Base-by-base conservation (phyloP, 805 yeast species). In the Ogataea methylovora region DNA sequence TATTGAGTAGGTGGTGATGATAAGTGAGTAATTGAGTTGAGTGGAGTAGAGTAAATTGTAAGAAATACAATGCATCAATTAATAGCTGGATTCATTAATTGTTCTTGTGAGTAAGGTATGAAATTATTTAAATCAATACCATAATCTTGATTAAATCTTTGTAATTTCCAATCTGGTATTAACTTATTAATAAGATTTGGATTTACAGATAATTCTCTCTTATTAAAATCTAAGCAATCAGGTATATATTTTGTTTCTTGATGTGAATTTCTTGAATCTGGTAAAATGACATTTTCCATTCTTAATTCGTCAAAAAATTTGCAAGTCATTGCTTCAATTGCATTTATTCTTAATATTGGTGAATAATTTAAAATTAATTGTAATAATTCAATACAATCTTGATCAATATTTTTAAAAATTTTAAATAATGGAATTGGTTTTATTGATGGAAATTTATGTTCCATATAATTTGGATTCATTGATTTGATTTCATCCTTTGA, bases 401-500 rank as follows among this genome's bases (percentile, higher is more conserved):
- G 37, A 42, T 73, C 63, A 51, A 69, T 61, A 46, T 69, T 68
- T 52, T 78, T 77, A 58, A 81, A 81, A 16, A 82, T 79, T 46
- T 76, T 79, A 24, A 63, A 54, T 39, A 83, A 61, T 28, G 90
- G 90, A 26, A 83, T 82, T 36, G 90, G 84, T 55, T 80, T 80
- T 45, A 83, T 83, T 41, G 57, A 71, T 4, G 98, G 97, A 68
- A 90, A 90, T 54, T 85, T 86, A 62, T 90, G 97, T 58, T 92
- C 97, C 81, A 86, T 84, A 62, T 90, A 92, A 58, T 86, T 88
- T 34, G 96, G 95, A 60, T 90, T 90, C 98, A 90, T 92, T 41
- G 87, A 74, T 54, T 79, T 74, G 46, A 90, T 90, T 60, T 90
- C 95, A 31, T 87, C 95, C 38, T 83, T 76, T 13, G 94, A 70